Conservation (phyloP, 2,329 filamentous ascomycete species). For the Penicillium sp. region DNA sequence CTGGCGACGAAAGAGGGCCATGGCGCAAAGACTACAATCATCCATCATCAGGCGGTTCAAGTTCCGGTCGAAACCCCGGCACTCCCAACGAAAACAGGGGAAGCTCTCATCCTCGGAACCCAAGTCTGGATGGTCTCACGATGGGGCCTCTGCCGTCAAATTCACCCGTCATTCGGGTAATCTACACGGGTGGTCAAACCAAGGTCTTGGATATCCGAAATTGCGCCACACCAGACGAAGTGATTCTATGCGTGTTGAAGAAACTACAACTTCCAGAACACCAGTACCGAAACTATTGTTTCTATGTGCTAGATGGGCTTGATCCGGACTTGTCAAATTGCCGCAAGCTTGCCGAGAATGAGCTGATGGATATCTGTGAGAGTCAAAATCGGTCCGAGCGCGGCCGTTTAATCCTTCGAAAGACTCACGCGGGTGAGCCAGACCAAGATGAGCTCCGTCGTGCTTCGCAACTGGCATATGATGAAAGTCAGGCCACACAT, state of each 20-base stretch:
- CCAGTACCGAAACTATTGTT: slow-evolving; percentile 93
- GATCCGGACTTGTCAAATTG: slow-evolving; percentile 81
- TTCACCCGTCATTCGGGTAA: slow-evolving; percentile 88
- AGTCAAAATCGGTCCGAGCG: slow-evolving; percentile 82
- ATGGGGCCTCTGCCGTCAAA: slow-evolving; percentile 83
- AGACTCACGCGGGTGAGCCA: slow-evolving; percentile 89
- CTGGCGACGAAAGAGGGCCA: slow-evolving; percentile 45
- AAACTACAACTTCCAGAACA: slow-evolving; percentile 88
- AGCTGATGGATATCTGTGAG: slow-evolving; percentile 88
- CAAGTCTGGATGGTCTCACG: slow-evolving; percentile 80
- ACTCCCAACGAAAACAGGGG: slow-evolving; percentile 67
- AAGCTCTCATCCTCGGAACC: slow-evolving; percentile 74
- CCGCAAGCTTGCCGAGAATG: slow-evolving; percentile 78
- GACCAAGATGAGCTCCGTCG: slow-evolving; percentile 82
- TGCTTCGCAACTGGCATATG: slow-evolving; percentile 83
- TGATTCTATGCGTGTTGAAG: slow-evolving; percentile 83
- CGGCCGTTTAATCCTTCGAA: slow-evolving; percentile 84
- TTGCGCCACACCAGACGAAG: slow-evolving; percentile 88
- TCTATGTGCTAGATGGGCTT: slow-evolving; percentile 85
- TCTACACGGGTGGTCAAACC: slow-evolving; percentile 86
- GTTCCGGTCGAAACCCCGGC: slow-evolving; percentile 56
- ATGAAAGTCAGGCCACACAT: slow-evolving; percentile 78
- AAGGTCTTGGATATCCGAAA: slow-evolving; percentile 93
- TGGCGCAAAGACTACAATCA: slow-evolving; percentile 56
- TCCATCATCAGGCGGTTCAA: slow-evolving; percentile 55